Evolutionary conservation across 2,329 filamentous ascomycete species (phyloP).

Genomic region (Fusarium nanum): DNA sequence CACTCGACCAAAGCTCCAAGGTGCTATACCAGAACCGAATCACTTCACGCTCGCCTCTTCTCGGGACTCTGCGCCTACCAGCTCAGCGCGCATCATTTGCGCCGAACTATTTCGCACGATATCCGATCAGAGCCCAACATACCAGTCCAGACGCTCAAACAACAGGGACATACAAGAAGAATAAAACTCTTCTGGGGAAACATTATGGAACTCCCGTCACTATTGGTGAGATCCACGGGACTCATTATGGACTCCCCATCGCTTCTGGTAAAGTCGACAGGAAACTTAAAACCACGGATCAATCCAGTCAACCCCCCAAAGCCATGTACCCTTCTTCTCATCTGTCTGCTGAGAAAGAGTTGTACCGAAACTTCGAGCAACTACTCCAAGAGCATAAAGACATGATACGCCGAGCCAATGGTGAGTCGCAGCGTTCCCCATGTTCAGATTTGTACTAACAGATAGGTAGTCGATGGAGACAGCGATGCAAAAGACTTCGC

Average conservation of each 20-base stretch:
- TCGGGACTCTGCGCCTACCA: too few relatives aligned
- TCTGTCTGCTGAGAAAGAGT: too few relatives aligned
- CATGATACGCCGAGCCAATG: fast-evolving
- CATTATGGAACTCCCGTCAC: neutral
- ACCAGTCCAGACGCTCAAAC: neutral
- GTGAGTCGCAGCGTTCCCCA: too few relatives aligned
- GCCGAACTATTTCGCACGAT: too few relatives aligned
- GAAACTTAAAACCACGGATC: neutral
- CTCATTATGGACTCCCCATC: neutral
- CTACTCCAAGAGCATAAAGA: too few relatives aligned
- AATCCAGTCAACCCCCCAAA: neutral
- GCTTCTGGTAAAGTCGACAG: neutral
- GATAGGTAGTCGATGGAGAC: too few relatives aligned
- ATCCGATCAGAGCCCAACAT: neutral
- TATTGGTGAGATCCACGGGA: neutral
- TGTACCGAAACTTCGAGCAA: too few relatives aligned
- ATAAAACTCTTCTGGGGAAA: neutral
- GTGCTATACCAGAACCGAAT: neutral
- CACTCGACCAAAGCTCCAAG: neutral
- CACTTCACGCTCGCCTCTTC: neutral
- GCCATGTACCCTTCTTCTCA: neutral
- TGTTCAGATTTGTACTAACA: too few relatives aligned
- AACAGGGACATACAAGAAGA: neutral
- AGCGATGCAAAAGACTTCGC: too few relatives aligned
- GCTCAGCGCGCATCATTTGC: neutral